phyloP scores from a whole-genome alignment of 352 stramenopile genomes.

The Pythium volutum region DNA sequence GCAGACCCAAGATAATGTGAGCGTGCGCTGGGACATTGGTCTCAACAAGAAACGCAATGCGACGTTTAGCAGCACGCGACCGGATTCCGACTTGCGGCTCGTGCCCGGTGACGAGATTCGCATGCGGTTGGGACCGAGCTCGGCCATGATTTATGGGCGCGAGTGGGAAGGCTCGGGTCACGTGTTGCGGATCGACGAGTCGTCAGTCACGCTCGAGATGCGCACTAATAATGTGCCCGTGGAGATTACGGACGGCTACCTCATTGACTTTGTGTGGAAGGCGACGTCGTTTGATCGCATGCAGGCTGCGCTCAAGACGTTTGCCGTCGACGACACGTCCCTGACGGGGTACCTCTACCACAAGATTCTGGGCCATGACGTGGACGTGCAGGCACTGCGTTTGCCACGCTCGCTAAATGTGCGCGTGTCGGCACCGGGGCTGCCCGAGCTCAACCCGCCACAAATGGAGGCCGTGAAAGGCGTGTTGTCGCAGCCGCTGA shows the following conservation, averaged over 20 bases:
- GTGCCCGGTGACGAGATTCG: constrained; percentile 97
- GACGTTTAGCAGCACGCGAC: constrained; percentile 92
- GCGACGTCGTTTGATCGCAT: constrained; percentile 98
- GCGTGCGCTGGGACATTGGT: constrained; percentile 94
- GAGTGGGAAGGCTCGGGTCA: constrained; percentile 96
- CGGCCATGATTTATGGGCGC: constrained; percentile 75
- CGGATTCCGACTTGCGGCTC: constrained; percentile 88
- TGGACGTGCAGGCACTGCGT: constrained; percentile 93
- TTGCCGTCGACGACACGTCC: constrained; percentile 98
- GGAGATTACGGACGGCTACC: constrained; percentile 95
- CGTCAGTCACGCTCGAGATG: constrained; percentile 85
- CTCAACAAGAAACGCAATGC: constrained; percentile 96
- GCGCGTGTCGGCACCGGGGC: constrained; percentile 89
- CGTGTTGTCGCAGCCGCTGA: constrained; percentile 96
- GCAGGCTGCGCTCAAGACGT: constrained; percentile 98
- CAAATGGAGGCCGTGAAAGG: constrained; percentile 95
- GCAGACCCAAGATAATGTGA: constrained; percentile 93
- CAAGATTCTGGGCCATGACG: constrained; percentile 97
- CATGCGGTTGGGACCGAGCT: constrained; percentile 86
- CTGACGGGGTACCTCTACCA: constrained; percentile 99
- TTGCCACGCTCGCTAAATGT: constrained; percentile 61
- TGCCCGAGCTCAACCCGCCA: constrained; percentile 97
- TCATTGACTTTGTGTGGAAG: constrained; percentile 99
- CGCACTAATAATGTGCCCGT: constrained; percentile 76
- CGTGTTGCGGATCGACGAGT: constrained; percentile 86